Conservation (phyloP, 1,139 yeast genomes). For the Taphrina populina region DNA sequence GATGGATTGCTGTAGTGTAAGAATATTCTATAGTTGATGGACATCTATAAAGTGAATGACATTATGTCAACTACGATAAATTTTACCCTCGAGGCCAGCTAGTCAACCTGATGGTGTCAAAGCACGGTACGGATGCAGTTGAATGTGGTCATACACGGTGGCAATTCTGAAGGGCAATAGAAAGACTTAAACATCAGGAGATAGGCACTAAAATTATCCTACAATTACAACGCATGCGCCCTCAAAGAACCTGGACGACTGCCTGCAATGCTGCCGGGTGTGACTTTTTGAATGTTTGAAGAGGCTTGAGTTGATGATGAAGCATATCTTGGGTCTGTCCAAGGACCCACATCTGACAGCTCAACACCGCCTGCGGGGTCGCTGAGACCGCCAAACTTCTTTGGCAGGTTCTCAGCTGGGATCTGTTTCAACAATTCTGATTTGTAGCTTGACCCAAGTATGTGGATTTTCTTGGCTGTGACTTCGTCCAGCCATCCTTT, state of each 20-base stretch:
- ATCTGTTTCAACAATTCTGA: constrained; percentile 85
- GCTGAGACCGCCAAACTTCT: constrained; percentile 82
- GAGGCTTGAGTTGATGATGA: not conserved
- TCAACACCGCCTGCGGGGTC: constrained; percentile 73
- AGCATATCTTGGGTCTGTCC: constrained; percentile 76
- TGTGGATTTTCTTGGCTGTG: constrained; percentile 92
- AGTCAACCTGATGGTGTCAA: too few species aligned
- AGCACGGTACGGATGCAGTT: too few species aligned
- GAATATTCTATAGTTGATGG: too few species aligned
- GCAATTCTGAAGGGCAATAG: too few species aligned
- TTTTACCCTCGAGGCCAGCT: too few species aligned
- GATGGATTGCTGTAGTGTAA: too few species aligned
- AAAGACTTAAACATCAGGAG: too few species aligned
- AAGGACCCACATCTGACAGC: constrained; percentile 90
- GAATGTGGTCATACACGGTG: too few species aligned
- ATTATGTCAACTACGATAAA: too few species aligned
- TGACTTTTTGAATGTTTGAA: constrained; percentile 11
- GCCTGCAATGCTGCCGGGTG: constrained; percentile 20
- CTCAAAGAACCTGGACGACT: constrained; percentile 17
- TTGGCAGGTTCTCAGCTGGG: constrained; percentile 88
- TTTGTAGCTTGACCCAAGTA: constrained; percentile 74
- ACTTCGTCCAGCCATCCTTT: constrained; percentile 96
- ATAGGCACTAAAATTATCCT: too few species aligned
- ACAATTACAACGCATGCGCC: not conserved
- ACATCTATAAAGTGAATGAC: too few species aligned